Base-by-base conservation (phyloP, 495 filamentous ascomycete species). In the Aspergillus panamensis region DNA sequence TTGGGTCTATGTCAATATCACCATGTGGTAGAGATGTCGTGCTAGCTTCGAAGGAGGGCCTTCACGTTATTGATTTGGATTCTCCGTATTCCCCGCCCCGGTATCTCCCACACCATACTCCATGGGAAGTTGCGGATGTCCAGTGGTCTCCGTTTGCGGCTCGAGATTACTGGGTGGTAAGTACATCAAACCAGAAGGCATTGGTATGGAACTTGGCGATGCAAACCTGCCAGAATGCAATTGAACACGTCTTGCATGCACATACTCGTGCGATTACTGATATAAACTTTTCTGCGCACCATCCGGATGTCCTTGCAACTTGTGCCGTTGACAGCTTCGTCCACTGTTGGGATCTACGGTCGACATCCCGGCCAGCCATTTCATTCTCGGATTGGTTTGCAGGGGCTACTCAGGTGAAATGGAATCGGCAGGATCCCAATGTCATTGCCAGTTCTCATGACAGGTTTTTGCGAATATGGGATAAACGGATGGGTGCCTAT, bases 81-180 rank as follows among this genome's bases (percentile, higher is more conserved):
- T 92, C 85, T 13, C 92, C 91, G 13, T 93, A 90, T 71, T 93
- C 87, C 50, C 89, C 89, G 13, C 93, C 93, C 32, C 86, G 92
- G 12, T 85, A 92, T 65, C 84, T 97, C 25, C 86, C 87, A 59
- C 89, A 96, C 68, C 86, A 89, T 37, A 87, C 90, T 8, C 87
- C 89, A n/a, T 96, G 92, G 91, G 85, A 95, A 51, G 92, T 97
- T 5, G 91, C 92, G n/a, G 93, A 97, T 71, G 93, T 97, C 40
- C 93, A 97, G 72, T 97, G 93, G 93, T 96, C 90, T 6, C 93
- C 93, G 13, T 96, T 96, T 62, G 88, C 92, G 9, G 84, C 84
- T 8, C 83, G 93, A 45, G 88, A 96, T 63, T 90, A 89, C 62
- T 96, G 93, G 93, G 89, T 97, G 20, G 91, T 88, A 21, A 96